phyloP scores from a whole-genome alignment of 106 monocot genomes.

The Acorus gramineus region DNA sequence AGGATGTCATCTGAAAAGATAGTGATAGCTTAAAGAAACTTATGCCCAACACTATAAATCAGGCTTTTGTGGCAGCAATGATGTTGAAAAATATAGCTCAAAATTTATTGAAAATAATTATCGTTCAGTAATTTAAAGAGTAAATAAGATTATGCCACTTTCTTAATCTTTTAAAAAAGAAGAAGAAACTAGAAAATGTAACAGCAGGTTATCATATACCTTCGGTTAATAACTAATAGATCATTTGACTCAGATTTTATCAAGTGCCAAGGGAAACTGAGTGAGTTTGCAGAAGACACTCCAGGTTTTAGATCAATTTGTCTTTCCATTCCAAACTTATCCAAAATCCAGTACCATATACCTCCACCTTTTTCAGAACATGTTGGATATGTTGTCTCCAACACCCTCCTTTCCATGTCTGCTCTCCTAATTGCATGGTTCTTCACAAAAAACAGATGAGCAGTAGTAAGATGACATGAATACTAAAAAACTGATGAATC shows the following conservation, averaged over 20 bases:
- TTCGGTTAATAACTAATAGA: constrained; percentile 46
- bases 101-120: no score
- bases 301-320: constrained; percentile 18
- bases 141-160: background rate
- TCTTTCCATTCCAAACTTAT: constrained; percentile 50
- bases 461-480: background rate
- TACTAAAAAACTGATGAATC: background rate
- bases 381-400: constrained; percentile 66
- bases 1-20: no score
- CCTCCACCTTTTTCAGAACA: constrained; percentile 24
- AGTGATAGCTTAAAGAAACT: no score
- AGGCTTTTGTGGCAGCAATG: no score
- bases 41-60: no score
- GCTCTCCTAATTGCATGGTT: constrained; percentile 89
- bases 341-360: constrained; percentile 63
- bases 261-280: constrained; percentile 73
- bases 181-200: background rate
- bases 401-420: constrained; percentile 49
- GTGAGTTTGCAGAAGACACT: constrained; percentile 16
- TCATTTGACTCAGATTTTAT: constrained; percentile 36
- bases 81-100: no score
- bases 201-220: constrained; percentile 23
- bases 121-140: no score
- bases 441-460: constrained; percentile 20
- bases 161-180: background rate